phyloP scores from a whole-genome alignment of 306 rosid species.

The Lathyrus oleraceus region DNA sequence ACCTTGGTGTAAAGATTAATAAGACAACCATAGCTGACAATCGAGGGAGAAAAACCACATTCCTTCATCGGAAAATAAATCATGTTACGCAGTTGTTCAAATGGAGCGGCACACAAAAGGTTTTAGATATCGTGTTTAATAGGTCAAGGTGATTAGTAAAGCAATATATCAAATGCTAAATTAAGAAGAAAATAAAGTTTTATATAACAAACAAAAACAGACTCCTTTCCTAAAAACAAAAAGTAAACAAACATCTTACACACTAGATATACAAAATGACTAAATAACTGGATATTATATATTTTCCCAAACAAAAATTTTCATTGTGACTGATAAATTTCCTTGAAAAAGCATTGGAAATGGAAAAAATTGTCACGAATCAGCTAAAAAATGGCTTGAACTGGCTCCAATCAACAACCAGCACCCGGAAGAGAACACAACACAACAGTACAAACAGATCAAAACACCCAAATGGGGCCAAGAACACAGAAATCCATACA shows the following conservation, averaged over 20 bases:
- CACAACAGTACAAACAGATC: neutral
- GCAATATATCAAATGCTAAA: slow-evolving; percentile 17
- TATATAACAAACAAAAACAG: slow-evolving; percentile 7
- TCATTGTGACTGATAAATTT: neutral
- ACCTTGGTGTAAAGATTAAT: slow-evolving; percentile 91
- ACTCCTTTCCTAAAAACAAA: slow-evolving; percentile 4
- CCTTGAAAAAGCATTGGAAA: neutral
- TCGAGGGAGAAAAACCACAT: slow-evolving; percentile 92
- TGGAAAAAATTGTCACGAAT: neutral
- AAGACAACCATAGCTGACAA: slow-evolving; percentile 91
- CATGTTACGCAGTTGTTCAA: slow-evolving; percentile 22
- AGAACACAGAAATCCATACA: slow-evolving; percentile 15
- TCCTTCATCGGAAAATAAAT: slow-evolving; percentile 51
- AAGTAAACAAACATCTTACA: slow-evolving; percentile 4
- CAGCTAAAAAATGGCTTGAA: neutral
- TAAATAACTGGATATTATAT: slow-evolving; percentile 1
- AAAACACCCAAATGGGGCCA: neutral
- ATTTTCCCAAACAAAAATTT: slow-evolving; percentile 8
- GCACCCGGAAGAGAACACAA: slow-evolving; percentile 18
- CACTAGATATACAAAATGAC: slow-evolving; percentile 20
- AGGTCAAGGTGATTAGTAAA: slow-evolving; percentile 6
- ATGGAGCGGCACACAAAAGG: neutral
- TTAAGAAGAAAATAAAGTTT: slow-evolving; percentile 13
- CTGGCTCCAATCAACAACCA: slow-evolving; percentile 4
- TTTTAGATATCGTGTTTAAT: slow-evolving; percentile 12